phyloP scores from a whole-genome alignment of 208 protist genomes.

The Vickermania spadyakhi region DNA sequence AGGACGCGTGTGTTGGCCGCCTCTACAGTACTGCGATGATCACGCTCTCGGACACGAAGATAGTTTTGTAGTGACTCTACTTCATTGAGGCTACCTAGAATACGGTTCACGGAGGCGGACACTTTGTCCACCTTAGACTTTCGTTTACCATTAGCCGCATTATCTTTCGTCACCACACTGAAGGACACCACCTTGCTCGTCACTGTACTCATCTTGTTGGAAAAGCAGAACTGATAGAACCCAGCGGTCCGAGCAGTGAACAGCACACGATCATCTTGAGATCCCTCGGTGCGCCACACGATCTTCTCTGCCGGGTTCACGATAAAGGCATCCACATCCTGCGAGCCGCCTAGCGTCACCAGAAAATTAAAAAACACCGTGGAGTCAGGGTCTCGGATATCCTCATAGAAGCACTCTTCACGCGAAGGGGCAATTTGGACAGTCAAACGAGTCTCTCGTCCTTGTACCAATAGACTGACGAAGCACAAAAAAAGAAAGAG shows the following conservation, averaged over 20 bases:
- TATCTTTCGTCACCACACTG: slow-evolving; percentile 39
- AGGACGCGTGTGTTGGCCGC: slow-evolving; percentile 42
- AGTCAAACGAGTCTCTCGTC: slow-evolving; percentile 13
- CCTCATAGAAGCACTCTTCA: slow-evolving; percentile 80
- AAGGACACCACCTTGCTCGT: slow-evolving; percentile 78
- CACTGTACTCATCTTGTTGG: slow-evolving; percentile 79
- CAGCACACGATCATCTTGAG: slow-evolving; percentile 57
- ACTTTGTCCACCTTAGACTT: slow-evolving; percentile 29
- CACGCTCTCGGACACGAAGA: slow-evolving; percentile 36
- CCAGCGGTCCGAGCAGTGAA: slow-evolving; percentile 66
- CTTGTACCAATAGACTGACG: too few relatives aligned
- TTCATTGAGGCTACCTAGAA: slow-evolving; percentile 58
- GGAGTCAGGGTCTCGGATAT: slow-evolving; percentile 25
- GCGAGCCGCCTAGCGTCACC: slow-evolving; percentile 59
- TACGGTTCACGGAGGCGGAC: slow-evolving; percentile 38
- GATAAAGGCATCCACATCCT: slow-evolving; percentile 70
- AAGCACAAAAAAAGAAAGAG: too few relatives aligned
- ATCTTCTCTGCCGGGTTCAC: slow-evolving; percentile 29
- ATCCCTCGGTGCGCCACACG: slow-evolving; percentile 41
- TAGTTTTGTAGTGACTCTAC: slow-evolving; percentile 73
- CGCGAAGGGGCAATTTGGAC: slow-evolving; percentile 36
- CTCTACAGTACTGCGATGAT: slow-evolving; percentile 64
- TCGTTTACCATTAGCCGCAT: slow-evolving; percentile 1
- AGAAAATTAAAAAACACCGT: slow-evolving; percentile 74
- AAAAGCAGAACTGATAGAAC: slow-evolving; percentile 78